A percentile compares a stretch with the other conserved stretches of the same genome.
These are phyloP conservation scores for Dysphania ambrosioides DNA, from an alignment of 148 eudicot species.

Conservation along the genomic window DNA sequence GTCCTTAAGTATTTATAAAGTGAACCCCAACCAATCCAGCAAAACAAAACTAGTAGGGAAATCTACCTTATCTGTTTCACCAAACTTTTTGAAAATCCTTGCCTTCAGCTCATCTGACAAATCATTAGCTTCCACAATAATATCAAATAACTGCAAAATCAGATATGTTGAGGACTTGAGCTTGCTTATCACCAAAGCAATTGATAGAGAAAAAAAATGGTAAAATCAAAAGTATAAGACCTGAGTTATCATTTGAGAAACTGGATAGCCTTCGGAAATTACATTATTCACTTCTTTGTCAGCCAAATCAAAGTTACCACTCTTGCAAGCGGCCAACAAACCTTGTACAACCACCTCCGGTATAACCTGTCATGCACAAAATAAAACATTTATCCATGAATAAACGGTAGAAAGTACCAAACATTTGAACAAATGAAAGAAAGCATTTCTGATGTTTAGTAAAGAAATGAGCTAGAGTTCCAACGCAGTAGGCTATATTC, in stretches of 20 bases:
- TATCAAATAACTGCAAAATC: slow-evolving; percentile 62
- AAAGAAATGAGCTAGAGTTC: not conserved
- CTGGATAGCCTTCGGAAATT: slow-evolving; percentile 91
- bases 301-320: slow-evolving; percentile 79
- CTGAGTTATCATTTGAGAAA: slow-evolving; percentile 89
- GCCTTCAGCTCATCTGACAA: slow-evolving; percentile 82
- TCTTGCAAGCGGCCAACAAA: slow-evolving; percentile 71
- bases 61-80: slow-evolving; percentile 78
- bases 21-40: not conserved
- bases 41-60: not conserved
- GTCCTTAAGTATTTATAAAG: not conserved
- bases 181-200: slow-evolving; percentile 3
- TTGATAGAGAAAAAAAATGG: not conserved
- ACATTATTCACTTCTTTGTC: slow-evolving; percentile 76
- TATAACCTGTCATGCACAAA: slow-evolving; percentile 52
- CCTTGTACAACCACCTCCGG: slow-evolving; percentile 67
- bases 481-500: not conserved
- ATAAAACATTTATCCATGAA: not conserved
- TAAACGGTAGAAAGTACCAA: not conserved
- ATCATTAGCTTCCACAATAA: slow-evolving; percentile 55
- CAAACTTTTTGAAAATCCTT: slow-evolving; percentile 72
- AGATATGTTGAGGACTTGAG: not conserved
- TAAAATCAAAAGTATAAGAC: slow-evolving; percentile 25
- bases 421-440: not conserved
- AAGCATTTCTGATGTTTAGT: not conserved